These are phyloP conservation scores for Backusella tarrabulga DNA, from an alignment of 192 early-diverging fungal genomes.

Conservation along the genomic window DNA sequence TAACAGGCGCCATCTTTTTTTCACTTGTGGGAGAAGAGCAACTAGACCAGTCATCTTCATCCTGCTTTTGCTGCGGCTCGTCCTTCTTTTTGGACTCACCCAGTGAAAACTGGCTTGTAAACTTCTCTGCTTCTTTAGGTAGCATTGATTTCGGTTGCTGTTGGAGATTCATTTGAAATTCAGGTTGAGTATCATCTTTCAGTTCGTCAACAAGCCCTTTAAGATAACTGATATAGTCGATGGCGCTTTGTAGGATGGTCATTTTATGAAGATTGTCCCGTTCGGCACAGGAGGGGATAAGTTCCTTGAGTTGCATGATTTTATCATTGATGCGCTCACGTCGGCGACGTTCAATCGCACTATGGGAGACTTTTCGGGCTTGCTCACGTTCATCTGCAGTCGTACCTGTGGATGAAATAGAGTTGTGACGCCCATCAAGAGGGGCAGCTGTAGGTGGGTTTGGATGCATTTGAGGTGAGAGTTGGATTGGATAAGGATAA, in stretches of 20 bases:
- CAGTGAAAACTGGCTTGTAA: conserved; percentile 23
- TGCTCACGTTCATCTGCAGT: conserved; percentile 59
- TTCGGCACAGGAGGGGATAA: conserved; percentile 69
- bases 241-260: conserved; percentile 64
- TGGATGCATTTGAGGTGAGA: conserved; percentile 11
- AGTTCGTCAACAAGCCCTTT: conserved; percentile 35
- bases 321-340: conserved; percentile 86
- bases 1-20: neutral
- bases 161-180: conserved; percentile 15
- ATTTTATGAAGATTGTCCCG: conserved; percentile 72
- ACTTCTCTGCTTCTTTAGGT: conserved; percentile 30
- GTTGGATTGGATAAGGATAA: conserved; percentile 14
- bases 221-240: conserved; percentile 69
- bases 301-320: conserved; percentile 68
- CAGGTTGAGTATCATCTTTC: conserved; percentile 9
- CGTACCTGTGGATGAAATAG: neutral
- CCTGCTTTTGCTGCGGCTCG: neutral
- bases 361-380: conserved; percentile 79
- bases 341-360: conserved; percentile 79
- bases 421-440: conserved; percentile 5
- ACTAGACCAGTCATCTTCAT: neutral
- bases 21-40: neutral
- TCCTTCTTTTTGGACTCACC: neutral
- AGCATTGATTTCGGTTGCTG: conserved; percentile 25
- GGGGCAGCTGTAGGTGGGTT: neutral